Conservation (phyloP, 176 grass and related monocot genomes). For the Chrysopogon serrulatus region DNA sequence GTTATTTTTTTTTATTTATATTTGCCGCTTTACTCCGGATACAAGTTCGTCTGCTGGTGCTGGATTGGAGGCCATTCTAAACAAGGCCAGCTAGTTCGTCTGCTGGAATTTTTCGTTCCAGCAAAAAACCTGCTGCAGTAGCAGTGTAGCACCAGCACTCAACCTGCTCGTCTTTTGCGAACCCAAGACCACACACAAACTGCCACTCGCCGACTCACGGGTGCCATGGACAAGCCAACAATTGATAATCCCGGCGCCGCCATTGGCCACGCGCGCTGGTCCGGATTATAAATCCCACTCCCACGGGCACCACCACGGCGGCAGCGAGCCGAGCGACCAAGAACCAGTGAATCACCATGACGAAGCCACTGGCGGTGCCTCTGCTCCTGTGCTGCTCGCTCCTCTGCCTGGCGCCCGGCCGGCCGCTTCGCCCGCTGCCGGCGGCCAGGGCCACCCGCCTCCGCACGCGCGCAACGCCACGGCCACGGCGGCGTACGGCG, state of each 20-base stretch:
- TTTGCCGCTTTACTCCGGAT: no score
- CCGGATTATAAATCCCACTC: no score
- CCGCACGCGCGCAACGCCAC: constrained; percentile 16
- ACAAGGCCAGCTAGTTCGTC: no score
- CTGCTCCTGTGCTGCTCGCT: not conserved
- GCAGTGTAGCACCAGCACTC: not conserved
- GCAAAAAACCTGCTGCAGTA: no score
- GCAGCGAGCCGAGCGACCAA: not conserved
- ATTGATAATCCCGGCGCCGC: not conserved
- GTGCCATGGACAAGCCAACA: not conserved
- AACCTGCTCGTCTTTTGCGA: not conserved
- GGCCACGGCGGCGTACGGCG: constrained; percentile 37
- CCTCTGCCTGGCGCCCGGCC: not conserved
- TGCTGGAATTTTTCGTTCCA: no score
- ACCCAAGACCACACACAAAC: not conserved
- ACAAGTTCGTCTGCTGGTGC: no score
- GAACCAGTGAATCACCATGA: not conserved
- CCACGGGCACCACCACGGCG: not conserved
- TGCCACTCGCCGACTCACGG: not conserved
- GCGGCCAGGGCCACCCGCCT: not conserved
- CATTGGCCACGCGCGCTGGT: not conserved
- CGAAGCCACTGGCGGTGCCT: not conserved
- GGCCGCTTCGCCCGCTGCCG: not conserved
- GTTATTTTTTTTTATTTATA: no score
- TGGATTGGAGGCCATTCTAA: no score